Evolutionary conservation across 805 yeast genomes (phyloP).

Genomic region (Starmerella stellata): DNA sequence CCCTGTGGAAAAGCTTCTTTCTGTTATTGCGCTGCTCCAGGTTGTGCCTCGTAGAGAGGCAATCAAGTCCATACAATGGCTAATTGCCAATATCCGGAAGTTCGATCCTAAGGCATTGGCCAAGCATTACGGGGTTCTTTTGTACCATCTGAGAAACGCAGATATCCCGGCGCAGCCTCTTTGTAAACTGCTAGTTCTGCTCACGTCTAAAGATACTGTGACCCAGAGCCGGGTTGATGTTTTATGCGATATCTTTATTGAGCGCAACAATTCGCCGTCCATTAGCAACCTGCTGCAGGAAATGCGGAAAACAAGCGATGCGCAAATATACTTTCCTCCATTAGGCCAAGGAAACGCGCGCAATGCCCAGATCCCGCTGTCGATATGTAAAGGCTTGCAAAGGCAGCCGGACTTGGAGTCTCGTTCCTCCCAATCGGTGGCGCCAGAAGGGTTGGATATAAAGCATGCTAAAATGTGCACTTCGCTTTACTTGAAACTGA

Average conservation of each 20-base stretch:
- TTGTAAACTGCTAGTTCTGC: conserved; percentile 3
- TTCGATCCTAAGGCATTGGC: conserved; percentile 4
- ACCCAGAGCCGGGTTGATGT: conserved; percentile 12
- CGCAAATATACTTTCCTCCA: conserved; percentile 9
- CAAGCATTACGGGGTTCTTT: conserved; percentile 8
- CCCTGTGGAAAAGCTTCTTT: conserved; percentile 3
- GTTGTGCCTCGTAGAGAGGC: conserved; percentile 8
- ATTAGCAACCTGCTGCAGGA: conserved; percentile 8
- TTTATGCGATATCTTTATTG: conserved; percentile 2
- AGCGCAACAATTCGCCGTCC: conserved; percentile 8
- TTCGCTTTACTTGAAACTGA: conserved; percentile 1
- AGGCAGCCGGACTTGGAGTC: neutral
- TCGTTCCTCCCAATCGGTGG: neutral
- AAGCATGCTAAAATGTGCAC: conserved; percentile 1
- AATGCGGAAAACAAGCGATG: conserved; percentile 2
- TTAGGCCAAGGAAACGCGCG: conserved; percentile 5
- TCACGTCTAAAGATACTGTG: conserved; percentile 5
- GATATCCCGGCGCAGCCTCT: conserved; percentile 7
- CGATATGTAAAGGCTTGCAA: neutral
- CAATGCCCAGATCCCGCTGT: conserved; percentile 3
- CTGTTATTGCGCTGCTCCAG: conserved; percentile 2
- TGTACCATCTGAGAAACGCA: conserved; percentile 4
- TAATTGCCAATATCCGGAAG: conserved; percentile 1
- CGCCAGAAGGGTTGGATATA: conserved; percentile 6
- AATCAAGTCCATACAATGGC: conserved; percentile 8